Evolutionary conservation across 192 early-diverging fungal species (phyloP), one percentile per base, ranked within the genome.

Genomic region (Chytriomyces sp.): DNA sequence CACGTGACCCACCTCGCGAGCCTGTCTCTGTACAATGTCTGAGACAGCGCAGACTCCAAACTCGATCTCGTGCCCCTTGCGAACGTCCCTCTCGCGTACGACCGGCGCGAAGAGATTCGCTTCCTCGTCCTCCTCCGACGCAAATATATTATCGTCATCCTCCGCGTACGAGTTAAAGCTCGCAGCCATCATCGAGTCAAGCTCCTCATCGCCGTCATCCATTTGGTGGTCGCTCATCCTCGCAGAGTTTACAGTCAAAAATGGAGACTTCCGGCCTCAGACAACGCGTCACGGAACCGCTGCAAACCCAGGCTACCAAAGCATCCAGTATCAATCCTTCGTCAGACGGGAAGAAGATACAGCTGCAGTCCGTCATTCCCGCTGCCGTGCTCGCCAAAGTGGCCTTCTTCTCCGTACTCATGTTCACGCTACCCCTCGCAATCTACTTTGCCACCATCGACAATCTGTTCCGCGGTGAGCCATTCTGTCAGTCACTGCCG

Each of bases 1-100:
- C 5, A 96, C 93, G 58, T 94, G 91, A 55, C 54, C 76, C 25
- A 91, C 82, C 75, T 93, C 92, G 52, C 76, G 72, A 5, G 77
- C 74, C 64, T 95, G 94, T 55, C 84, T 82, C 14, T 66, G 73
- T 25, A 84, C 52, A 34, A 94, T 90, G 26, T 90, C 89, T 25
- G 71, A 37, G 6, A 79, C 75, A n/a, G 85, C 82, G 1, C 56
- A 32, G 56, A 30, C 8, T 10, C 26, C 1, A 25, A 17, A n/a
- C 26, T 19, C 3, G 60, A 14, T 19, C 60, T 62, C 36, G 36
- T 62, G 63, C 17, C 44, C 44, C 44, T 49, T 49, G 14, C 44
- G 44, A 19, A 81, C 73, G 64, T 88, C 83, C 55, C 82, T 82
- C 49, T 88, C 87, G 7, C 84, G 74, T 39, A 90, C 74, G 32